Conservation (phyloP, 176 grass and related monocot species). For the Oryza glumipatula region DNA sequence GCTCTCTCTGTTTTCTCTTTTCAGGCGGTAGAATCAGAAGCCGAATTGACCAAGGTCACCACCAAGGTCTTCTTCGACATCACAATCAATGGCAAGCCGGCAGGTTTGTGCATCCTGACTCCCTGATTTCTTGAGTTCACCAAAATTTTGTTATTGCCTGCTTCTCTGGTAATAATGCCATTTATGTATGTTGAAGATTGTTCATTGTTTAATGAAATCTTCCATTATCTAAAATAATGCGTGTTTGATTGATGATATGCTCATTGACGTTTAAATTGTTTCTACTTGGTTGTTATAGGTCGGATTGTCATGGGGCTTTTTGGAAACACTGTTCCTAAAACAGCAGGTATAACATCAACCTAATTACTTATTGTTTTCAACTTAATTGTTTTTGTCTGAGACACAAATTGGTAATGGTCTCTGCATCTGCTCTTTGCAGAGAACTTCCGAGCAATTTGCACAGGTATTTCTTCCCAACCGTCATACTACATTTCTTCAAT, state of each 20-base stretch:
- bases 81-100: slow-evolving; percentile 82
- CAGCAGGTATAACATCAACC: slow-evolving; percentile 65
- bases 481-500: not conserved
- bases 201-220: no score
- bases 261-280: not conserved
- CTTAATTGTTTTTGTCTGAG: not conserved
- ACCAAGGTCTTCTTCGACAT: slow-evolving; percentile 92
- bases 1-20: not conserved
- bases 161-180: not conserved
- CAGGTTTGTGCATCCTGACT: slow-evolving; percentile 54
- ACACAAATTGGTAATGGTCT: slow-evolving; percentile 22
- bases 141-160: not conserved
- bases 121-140: not conserved
- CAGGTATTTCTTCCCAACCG: slow-evolving; percentile 53
- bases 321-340: slow-evolving; percentile 92
- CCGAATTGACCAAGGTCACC: slow-evolving; percentile 76
- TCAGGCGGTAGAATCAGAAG: slow-evolving; percentile 69
- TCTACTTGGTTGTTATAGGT: slow-evolving; percentile 55
- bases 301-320: slow-evolving; percentile 96
- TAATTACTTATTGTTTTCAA: not conserved
- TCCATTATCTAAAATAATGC: no score
- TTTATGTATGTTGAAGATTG: not conserved
- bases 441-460: slow-evolving; percentile 97
- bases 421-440: slow-evolving; percentile 50
- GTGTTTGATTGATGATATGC: not conserved